These are phyloP conservation scores for Diaporthe citrichinensis DNA, from an alignment of 2,329 filamentous ascomycete genomes.

Conservation along the genomic window DNA sequence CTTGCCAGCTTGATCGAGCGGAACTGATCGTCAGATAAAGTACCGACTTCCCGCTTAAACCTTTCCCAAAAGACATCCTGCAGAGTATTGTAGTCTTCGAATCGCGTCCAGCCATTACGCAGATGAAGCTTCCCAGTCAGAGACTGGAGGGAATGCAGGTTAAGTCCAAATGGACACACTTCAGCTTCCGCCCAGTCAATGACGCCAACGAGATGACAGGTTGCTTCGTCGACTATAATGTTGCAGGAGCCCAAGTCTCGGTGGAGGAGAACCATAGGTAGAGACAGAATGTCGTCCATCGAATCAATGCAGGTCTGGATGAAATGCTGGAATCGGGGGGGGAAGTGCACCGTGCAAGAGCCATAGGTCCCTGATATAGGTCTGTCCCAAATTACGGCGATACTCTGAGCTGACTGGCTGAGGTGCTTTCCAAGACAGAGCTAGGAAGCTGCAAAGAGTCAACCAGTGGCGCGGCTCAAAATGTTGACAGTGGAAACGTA, in stretches of 20 bases:
- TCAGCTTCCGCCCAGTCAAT: slow-evolving; percentile 10
- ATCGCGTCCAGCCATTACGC: neutral
- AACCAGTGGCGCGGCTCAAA: neutral
- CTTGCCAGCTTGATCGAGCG: neutral
- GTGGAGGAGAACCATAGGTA: slow-evolving; percentile 1
- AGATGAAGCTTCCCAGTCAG: neutral
- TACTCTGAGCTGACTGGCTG: neutral
- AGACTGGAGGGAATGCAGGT: neutral
- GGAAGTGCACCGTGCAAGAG: neutral
- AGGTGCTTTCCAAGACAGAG: neutral
- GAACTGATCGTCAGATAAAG: neutral
- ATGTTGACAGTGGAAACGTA: neutral
- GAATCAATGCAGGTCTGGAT: neutral
- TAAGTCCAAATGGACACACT: slow-evolving; percentile 1
- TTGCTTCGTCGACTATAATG: neutral
- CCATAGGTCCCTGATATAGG: neutral
- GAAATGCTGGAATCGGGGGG: neutral
- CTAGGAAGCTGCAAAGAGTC: neutral
- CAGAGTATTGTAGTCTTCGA: neutral
- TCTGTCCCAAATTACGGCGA: neutral
- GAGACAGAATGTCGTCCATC: neutral
- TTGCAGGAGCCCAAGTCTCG: neutral
- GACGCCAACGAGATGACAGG: neutral
- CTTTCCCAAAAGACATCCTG: neutral
- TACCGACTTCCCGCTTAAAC: neutral